A percentile compares a stretch with the other conserved stretches of the same genome.
These are phyloP conservation scores for Grigorovia humatica DNA, from an alignment of 805 yeast species.

Conservation along the genomic window DNA sequence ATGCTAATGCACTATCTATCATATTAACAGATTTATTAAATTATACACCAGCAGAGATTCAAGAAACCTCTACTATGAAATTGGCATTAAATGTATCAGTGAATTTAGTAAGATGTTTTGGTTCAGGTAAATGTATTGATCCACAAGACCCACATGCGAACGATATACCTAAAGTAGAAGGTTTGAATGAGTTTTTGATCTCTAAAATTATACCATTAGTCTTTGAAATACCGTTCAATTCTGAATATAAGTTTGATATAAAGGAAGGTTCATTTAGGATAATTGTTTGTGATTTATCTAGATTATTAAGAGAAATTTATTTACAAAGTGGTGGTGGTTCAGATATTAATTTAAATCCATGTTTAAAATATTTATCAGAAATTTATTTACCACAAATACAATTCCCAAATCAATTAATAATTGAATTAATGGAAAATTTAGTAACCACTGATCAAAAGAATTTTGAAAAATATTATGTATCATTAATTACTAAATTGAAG, in stretches of 20 bases:
- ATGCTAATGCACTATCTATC: constrained; percentile 47
- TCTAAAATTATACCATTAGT: constrained; percentile 55
- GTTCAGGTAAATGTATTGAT: constrained; percentile 59
- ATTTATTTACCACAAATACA: constrained; percentile 42
- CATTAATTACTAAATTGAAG: constrained; percentile 27
- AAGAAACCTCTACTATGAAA: constrained; percentile 58
- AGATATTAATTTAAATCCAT: constrained; percentile 18
- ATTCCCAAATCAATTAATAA: constrained; percentile 47
- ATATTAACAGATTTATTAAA: constrained; percentile 55
- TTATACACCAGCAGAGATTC: constrained; percentile 46
- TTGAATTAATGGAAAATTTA: constrained; percentile 52
- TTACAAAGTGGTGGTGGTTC: constrained; percentile 21
- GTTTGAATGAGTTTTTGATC: constrained; percentile 61
- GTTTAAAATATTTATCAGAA: constrained; percentile 41
- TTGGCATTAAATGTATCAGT: constrained; percentile 59
- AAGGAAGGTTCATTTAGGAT: constrained; percentile 74
- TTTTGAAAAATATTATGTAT: constrained; percentile 60
- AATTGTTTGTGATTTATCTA: constrained; percentile 64
- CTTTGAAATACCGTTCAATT: constrained; percentile 73
- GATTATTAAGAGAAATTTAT: constrained; percentile 54
- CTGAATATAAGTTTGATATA: constrained; percentile 46
- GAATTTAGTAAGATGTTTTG: constrained; percentile 52
- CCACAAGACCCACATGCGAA: constrained; percentile 43
- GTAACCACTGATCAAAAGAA: constrained; percentile 46
- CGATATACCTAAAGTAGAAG: constrained; percentile 41